Base-by-base conservation (phyloP, 2,329 filamentous ascomycete genomes). In the Aspergillus flavus region DNA sequence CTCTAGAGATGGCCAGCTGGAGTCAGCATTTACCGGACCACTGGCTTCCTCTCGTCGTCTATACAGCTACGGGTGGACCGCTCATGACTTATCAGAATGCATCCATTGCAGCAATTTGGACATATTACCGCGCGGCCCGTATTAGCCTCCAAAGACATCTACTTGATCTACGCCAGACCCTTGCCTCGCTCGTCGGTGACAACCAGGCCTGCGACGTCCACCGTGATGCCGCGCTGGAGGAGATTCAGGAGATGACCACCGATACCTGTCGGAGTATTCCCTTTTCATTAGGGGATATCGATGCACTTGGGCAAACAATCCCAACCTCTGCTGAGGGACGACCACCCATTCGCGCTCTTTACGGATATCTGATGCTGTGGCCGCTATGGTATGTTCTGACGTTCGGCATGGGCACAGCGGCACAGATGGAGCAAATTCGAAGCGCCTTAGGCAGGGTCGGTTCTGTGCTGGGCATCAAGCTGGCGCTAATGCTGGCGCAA, bases 351-450 rank as follows among this genome's bases (percentile, higher is more conserved):
- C 75, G 75, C 21, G 75, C 75, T 1, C 72, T 72, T 2, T 72
- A 76, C 28, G 74, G 66, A 0, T 76, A 76, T 32, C 71, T 68
- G 21, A 65, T 78, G 59, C 66, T 78, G 3, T 79, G 76, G 76
- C 76, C 76, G 2, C 63, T 78, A n/a, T 79, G 76, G 76, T 76
- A 76, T 52, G 69, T 76, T 10, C 54, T 74, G 5, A 71, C 75
- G 5, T 75, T 69, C 36, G 75, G 75, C 0, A 65, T 77, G 56
- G 75, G 76, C 5, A 76, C 72, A 0, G 68, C 71, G 2, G 65
- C 62, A 1, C 76, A 78, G 62, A 62, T 59, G 6, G 61, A 71
- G 5, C 72, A 74, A 58, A 73, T 77, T 19, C 68, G 71, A 6
- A 60, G 63, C 10, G 71, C 68, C 36, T 61, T 79, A 4, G 61